Evolutionary conservation across 192 early-diverging fungal species (phyloP).

Genomic region (Paraglomus brasilianum): DNA sequence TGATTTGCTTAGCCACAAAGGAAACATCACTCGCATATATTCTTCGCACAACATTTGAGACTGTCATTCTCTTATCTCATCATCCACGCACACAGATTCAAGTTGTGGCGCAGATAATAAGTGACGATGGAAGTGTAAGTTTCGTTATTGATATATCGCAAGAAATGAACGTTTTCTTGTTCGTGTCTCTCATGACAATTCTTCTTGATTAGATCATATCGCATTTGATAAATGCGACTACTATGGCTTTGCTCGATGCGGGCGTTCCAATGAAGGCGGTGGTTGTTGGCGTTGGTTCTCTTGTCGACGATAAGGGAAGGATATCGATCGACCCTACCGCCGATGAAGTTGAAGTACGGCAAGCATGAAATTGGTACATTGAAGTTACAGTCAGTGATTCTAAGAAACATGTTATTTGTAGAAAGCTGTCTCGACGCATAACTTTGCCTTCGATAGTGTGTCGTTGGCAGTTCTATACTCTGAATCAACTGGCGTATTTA

Average conservation of each 20-base stretch:
- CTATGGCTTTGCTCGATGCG: conserved; percentile 86
- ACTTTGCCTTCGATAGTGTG: conserved; percentile 77
- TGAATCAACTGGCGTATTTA: conserved; percentile 75
- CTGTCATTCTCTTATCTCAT: conserved; percentile 69
- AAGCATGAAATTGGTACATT: conserved; percentile 1
- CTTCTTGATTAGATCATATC: conserved; percentile 57
- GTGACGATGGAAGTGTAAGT: conserved; percentile 83
- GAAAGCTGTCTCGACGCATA: conserved; percentile 71
- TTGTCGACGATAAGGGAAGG: conserved; percentile 57
- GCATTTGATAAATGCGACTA: conserved; percentile 78
- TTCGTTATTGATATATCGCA: not conserved
- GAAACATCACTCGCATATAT: conserved; percentile 74
- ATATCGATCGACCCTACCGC: conserved; percentile 78
- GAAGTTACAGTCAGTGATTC: not conserved
- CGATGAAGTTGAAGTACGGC: conserved; percentile 65
- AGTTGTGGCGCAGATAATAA: conserved; percentile 82
- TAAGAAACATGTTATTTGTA: conserved; percentile 18
- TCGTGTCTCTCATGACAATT: not conserved
- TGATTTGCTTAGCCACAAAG: conserved; percentile 46
- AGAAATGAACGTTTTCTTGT: not conserved
- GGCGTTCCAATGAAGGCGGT: conserved; percentile 78
- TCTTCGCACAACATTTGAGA: conserved; percentile 72
- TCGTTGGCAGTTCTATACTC: conserved; percentile 52
- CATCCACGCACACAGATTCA: conserved; percentile 87
- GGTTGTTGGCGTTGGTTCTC: conserved; percentile 68